Evolutionary conservation across 371 early-diverging fungal species (phyloP), one percentile per base, ranked within the genome.

Genomic region (Rhizopus stolonifer): DNA sequence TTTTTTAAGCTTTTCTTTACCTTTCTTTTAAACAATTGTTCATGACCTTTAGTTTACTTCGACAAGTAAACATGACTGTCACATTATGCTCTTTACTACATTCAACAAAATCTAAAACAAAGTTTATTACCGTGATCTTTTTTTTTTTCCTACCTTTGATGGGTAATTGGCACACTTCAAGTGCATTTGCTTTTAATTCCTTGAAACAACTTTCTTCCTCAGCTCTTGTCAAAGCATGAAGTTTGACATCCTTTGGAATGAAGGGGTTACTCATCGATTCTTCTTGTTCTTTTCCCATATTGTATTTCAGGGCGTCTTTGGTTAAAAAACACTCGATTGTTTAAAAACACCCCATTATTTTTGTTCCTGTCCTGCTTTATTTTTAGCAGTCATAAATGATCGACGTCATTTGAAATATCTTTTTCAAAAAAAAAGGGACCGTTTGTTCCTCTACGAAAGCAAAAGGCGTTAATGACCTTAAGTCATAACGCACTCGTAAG

Each of bases 1-100:
- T 15, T 45, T 54, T 34, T 45, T 34, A 26, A 46, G 42, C 26
- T 21, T 33, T 32, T 0, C 24, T 70, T 54, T 76, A 86, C 86
- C 72, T 76, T 56, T 77, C 77, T 49, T 77, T 77, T 26, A 88
- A 72, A 57, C 90, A 90, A n/a, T 61, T 73, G 58, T 90, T 86
- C 85, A 88, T 84, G 13, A 71, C 69, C 54, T 81, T 82, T 36
- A 80, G 70, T 48, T 82, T 74, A 8, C 63, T 63, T 32, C 84
- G 74, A 63, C 90, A 90, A 6, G 79, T 76, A 77, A 85, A 83
- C 63, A 81, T 77, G 3, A 88, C 84, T 8, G 84, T 80, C 14
- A 87, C 67, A 25, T 84, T 76, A 43, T 80, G 81, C 46, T 77
- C 81, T 42, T 79, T 76, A 55, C 85, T 83, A 59, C 90, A 90